These are phyloP conservation scores for Backusella australiensis DNA, from an alignment of 192 early-diverging fungal species.

Conservation along the genomic window DNA sequence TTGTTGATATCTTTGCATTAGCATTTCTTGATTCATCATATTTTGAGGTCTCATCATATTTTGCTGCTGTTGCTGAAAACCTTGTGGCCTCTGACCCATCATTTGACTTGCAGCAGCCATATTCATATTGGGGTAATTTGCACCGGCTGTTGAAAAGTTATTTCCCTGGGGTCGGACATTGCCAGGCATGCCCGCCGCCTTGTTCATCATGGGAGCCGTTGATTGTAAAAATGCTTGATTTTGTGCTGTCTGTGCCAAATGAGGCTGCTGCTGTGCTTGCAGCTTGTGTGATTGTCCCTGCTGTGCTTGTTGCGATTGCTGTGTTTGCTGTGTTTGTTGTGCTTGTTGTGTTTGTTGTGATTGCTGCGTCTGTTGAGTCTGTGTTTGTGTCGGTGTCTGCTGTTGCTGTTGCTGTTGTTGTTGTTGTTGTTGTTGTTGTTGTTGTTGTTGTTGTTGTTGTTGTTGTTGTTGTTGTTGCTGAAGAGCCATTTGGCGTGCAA, in stretches of 20 bases:
- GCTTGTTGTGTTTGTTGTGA: constrained; percentile 23
- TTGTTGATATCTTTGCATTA: constrained; percentile 7
- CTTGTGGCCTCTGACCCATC: constrained; percentile 10
- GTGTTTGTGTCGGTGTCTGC: constrained; percentile 15
- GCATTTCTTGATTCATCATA: constrained; percentile 9
- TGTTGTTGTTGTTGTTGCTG: constrained; percentile 28
- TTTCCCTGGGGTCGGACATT: neutral
- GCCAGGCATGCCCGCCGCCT: neutral
- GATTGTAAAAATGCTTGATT: neutral
- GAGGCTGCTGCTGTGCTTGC: constrained; percentile 10
- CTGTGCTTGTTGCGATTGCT: constrained; percentile 23
- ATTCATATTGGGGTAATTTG: neutral
- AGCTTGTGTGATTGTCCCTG: constrained; percentile 2
- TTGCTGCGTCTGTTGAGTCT: constrained; percentile 10
- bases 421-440: neutral
- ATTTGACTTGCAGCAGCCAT: neutral
- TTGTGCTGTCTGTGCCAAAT: neutral
- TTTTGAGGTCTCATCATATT: neutral
- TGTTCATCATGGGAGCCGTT: neutral
- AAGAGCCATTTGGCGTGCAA: constrained; percentile 30
- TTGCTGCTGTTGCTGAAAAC: constrained; percentile 13
- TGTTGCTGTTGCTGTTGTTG: constrained; percentile 15
- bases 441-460: constrained; percentile 10
- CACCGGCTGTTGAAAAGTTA: neutral
- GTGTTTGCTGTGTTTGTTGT: neutral